Percentiles rank a stretch among this genome's conserved stretches.
phyloP scores from a whole-genome alignment of 1,139 yeast genomes.

The Meyerozyma smithsonii region DNA sequence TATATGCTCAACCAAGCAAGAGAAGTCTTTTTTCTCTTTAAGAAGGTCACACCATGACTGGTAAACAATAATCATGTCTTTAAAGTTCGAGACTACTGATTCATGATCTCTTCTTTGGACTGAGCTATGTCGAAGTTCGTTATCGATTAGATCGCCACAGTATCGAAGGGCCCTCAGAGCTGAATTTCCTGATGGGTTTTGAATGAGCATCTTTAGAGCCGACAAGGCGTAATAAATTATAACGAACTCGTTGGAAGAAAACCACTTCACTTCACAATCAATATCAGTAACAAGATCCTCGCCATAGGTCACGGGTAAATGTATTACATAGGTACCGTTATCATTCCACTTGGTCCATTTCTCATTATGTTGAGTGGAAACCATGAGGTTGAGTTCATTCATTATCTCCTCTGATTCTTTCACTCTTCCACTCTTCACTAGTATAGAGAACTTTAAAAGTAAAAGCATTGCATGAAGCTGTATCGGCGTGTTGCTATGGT shows the following conservation, averaged over 20 bases:
- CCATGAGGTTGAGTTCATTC: slow-evolving; percentile 7
- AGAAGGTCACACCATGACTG: not conserved
- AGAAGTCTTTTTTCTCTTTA: not conserved
- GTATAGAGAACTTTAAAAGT: slow-evolving; percentile 5
- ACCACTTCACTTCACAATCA: slow-evolving; percentile 5
- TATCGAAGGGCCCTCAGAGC: not conserved
- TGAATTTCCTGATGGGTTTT: not conserved
- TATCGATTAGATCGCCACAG: not conserved
- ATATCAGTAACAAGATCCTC: not conserved
- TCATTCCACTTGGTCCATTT: slow-evolving; percentile 10
- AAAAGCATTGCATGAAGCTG: slow-evolving; percentile 8
- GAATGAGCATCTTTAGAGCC: slow-evolving; percentile 5
- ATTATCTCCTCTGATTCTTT: slow-evolving; percentile 5
- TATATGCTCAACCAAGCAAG: not conserved
- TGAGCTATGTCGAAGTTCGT: not conserved
- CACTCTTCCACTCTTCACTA: slow-evolving; percentile 5
- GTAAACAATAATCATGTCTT: slow-evolving; percentile 2
- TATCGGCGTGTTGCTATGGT: not conserved
- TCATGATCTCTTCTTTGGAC: not conserved
- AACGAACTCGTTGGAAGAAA: slow-evolving; percentile 9
- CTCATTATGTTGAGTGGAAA: slow-evolving; percentile 7
- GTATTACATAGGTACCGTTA: slow-evolving; percentile 7
- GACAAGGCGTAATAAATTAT: slow-evolving; percentile 9
- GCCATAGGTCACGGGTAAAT: not conserved
- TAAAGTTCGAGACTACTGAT: not conserved